Base-by-base conservation (phyloP, 2,329 filamentous ascomycete genomes). In the Podosphaera xanthii region DNA sequence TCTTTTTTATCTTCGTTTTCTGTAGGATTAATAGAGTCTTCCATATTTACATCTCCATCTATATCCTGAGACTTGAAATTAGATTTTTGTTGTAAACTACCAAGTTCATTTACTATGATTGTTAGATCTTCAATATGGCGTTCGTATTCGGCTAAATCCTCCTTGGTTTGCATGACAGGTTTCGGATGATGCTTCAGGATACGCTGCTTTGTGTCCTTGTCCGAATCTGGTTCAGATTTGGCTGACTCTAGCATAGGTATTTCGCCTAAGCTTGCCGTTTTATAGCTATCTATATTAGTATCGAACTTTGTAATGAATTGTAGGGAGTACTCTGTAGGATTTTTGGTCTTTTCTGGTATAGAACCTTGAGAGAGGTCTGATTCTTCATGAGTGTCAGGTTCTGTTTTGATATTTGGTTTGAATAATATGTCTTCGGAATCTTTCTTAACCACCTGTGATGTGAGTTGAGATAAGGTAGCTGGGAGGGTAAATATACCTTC, bases 71-170 rank as follows among this genome's bases (percentile, higher is more conserved):
- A 46, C 49, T 52, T 63, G 59, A 59, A 22, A 68, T 63, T 61
- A 61, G 12, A n/a, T 22, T 60, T 56, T 22, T 64, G 60, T 52
- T 66, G 60, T n/a, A 71, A 67, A 52, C 65, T 69, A 60, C 74
- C 75, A 3, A 78, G 69, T 62, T 79, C 76, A 38, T 72, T 67
- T 35, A 71, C 67, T 34, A 78, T 70, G 42, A 72, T 69, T n/a
- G 67, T 67, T 48, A 75, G 69, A 60, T 77, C 75, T 12, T 71
- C 67, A 46, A 75, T 69, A 59, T 73, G 71, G 22, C 76, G 74
- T 34, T 72, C 70, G 68, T 73, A 76, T 65, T 79, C 76, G 49
- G 72, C 71, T 49, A 69, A 69, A 60, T 79, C 77, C 64, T 78
- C 75, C 58, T 75, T 72, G 1, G 76, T 79, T 62, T 77, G 75